phyloP scores from a whole-genome alignment of 305 asterid species.

The Fraxinus floribunda region DNA sequence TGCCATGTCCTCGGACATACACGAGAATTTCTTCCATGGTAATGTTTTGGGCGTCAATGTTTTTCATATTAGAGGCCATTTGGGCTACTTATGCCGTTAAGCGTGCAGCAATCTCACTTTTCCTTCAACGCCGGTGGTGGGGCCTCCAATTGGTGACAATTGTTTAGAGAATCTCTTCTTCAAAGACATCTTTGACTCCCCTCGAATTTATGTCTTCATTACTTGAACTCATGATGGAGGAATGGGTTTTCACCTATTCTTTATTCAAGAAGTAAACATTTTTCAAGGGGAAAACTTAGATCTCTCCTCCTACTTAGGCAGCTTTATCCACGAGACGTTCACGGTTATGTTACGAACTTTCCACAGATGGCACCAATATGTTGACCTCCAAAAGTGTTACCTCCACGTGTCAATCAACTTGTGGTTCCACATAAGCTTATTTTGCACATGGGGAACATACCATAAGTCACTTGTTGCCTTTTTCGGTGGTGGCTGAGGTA shows the following conservation, averaged over 20 bases:
- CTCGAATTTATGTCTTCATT: background rate
- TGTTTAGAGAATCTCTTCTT: background rate
- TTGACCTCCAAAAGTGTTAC: background rate
- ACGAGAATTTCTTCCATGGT: background rate
- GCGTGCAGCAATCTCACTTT: background rate
- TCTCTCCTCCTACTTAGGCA: background rate
- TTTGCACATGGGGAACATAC: background rate
- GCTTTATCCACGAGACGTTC: background rate
- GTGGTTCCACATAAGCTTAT: background rate
- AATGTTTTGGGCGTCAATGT: background rate
- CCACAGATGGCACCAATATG: background rate
- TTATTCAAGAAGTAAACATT: background rate
- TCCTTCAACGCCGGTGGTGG: background rate
- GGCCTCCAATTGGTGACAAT: background rate
- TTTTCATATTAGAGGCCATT: background rate
- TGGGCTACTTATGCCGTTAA: background rate
- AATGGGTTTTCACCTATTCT: background rate
- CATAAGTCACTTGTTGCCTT: background rate
- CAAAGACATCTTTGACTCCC: background rate
- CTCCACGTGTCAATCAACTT: background rate
- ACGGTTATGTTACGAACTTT: background rate
- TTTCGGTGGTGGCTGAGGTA: background rate
- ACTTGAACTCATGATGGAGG: background rate
- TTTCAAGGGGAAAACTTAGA: background rate
- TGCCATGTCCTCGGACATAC: background rate